These are phyloP conservation scores for Coemansia sp. DNA, from an alignment of 192 early-diverging fungal species.

Conservation along the genomic window DNA sequence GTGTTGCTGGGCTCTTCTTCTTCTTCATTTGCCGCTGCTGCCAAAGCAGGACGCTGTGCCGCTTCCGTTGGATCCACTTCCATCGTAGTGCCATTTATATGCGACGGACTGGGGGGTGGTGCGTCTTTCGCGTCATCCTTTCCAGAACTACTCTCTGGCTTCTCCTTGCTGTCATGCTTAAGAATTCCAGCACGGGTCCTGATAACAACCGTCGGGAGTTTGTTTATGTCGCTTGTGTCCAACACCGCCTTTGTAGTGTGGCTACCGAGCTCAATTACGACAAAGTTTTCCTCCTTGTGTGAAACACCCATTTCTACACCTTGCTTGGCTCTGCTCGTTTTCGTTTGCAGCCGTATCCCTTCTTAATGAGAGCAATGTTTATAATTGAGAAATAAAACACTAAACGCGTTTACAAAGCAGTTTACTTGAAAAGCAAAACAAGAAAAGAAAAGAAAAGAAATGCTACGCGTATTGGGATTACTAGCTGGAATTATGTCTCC, in stretches of 20 bases:
- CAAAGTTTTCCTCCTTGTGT: constrained; percentile 72
- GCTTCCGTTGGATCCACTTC: not conserved
- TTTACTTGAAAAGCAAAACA: not conserved
- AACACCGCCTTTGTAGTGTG: constrained; percentile 73
- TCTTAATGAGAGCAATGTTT: too few relatives aligned
- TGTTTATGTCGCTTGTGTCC: constrained; percentile 73
- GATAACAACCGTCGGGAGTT: constrained; percentile 63
- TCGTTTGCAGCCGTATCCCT: too few relatives aligned
- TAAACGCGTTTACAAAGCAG: not conserved
- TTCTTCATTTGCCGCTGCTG: not conserved
- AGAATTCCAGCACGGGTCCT: constrained; percentile 29
- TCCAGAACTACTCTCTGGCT: not conserved
- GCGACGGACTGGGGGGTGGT: not conserved
- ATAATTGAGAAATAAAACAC: too few relatives aligned
- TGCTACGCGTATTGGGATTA: too few relatives aligned
- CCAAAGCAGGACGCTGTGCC: not conserved
- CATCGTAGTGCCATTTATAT: not conserved
- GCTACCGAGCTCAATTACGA: constrained; percentile 87
- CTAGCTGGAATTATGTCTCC: too few relatives aligned
- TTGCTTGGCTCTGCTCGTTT: not conserved
- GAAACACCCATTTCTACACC: constrained; percentile 23
- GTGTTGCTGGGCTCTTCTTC: not conserved
- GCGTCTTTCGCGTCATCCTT: not conserved
- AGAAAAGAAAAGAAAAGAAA: constrained; percentile 2
- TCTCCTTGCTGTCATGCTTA: constrained; percentile 2